These are phyloP conservation scores for Penicillium herquei DNA, from an alignment of 495 filamentous ascomycete genomes.

Conservation along the genomic window DNA sequence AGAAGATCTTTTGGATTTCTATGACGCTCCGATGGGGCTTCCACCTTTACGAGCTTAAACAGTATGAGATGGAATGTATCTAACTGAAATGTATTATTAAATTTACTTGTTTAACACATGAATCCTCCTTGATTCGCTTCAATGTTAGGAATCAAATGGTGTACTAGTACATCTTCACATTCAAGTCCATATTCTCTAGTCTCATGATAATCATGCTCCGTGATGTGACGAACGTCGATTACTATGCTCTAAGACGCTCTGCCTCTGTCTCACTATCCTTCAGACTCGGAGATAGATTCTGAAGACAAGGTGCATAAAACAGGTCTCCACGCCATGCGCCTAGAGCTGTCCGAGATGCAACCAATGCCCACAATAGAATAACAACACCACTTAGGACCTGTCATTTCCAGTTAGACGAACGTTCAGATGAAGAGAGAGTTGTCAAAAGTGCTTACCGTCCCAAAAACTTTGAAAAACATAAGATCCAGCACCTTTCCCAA, in stretches of 20 bases:
- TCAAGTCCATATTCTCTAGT: too few species aligned
- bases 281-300: constrained; percentile 32
- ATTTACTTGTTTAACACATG: too few species aligned
- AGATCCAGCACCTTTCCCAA: constrained; percentile 45
- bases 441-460: constrained; percentile 30
- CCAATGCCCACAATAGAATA: constrained; percentile 43
- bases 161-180: too few species aligned
- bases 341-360: constrained; percentile 36
- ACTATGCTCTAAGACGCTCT: constrained; percentile 11
- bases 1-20: constrained; percentile 44
- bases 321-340: constrained; percentile 39
- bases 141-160: too few species aligned
- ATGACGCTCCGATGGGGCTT: constrained; percentile 38
- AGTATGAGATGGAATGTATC: too few species aligned
- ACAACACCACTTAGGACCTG: constrained; percentile 41
- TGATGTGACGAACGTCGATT: too few species aligned
- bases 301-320: constrained; percentile 51
- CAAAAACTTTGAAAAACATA: constrained; percentile 51
- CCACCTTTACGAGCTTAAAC: constrained; percentile 16
- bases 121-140: too few species aligned
- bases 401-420: background rate
- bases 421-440: background rate
- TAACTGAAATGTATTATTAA: too few species aligned
- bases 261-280: constrained; percentile 18
- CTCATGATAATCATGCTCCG: too few species aligned